These are phyloP conservation scores for Teunomyces kruisii DNA, from an alignment of 805 yeast species.

Conservation along the genomic window DNA sequence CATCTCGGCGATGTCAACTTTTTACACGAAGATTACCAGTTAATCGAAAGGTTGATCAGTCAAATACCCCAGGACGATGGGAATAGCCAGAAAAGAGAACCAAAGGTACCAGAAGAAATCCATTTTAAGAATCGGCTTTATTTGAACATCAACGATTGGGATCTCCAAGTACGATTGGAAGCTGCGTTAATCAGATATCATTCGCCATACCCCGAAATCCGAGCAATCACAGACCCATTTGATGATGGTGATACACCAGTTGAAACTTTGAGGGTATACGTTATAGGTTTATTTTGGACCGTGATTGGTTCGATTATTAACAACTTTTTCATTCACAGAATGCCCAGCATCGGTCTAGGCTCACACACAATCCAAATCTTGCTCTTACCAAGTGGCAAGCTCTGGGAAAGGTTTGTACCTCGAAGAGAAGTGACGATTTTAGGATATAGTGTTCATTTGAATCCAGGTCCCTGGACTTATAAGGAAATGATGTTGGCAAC, in stretches of 20 bases:
- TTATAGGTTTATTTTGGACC: conserved; percentile 51
- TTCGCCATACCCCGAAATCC: conserved; percentile 65
- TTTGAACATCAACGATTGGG: conserved; percentile 22
- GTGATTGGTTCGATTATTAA: conserved; percentile 54
- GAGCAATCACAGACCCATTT: conserved; percentile 60
- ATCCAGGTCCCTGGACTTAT: conserved; percentile 45
- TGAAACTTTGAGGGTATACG: conserved; percentile 58
- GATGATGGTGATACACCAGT: conserved; percentile 52
- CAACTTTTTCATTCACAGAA: conserved; percentile 56
- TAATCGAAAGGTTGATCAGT: conserved; percentile 27
- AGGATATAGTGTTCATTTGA: conserved; percentile 27
- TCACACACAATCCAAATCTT: conserved; percentile 41
- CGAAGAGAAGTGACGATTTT: conserved; percentile 18
- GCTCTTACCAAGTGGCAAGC: conserved; percentile 38
- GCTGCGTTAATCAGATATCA: conserved; percentile 43
- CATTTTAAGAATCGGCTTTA: conserved; percentile 10
- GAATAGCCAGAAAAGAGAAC: not conserved
- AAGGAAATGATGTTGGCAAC: conserved; percentile 48
- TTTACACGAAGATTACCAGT: conserved; percentile 31
- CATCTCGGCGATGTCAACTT: conserved; percentile 37
- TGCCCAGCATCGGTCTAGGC: conserved; percentile 41
- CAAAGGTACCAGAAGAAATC: not conserved
- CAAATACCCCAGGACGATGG: conserved; percentile 17
- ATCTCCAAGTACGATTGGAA: conserved; percentile 36
- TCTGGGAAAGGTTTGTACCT: conserved; percentile 38